Conservation (phyloP, 164 flowering plant species). For the Stephania japonica region DNA sequence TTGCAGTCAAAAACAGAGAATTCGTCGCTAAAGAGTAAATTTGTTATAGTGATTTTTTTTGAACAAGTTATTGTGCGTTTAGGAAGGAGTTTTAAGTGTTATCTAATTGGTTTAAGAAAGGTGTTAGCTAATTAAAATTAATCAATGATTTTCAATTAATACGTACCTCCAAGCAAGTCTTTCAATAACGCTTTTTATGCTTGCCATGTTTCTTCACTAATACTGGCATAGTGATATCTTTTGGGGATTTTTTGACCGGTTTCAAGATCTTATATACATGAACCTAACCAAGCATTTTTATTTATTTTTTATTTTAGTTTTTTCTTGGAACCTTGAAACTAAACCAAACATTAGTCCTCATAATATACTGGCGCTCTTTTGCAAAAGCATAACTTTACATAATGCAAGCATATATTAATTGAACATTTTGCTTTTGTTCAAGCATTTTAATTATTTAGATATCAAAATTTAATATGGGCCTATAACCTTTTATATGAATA, state of each 20-base stretch:
- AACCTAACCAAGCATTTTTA: not conserved
- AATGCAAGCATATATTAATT: not conserved
- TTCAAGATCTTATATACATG: constrained; percentile 1
- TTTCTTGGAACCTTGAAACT: no score
- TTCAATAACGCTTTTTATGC: not conserved
- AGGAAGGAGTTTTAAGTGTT: no score
- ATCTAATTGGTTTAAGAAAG: no score
- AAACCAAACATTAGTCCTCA: not conserved
- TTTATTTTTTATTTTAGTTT: no score
- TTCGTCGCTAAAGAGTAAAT: no score
- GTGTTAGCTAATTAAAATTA: no score
- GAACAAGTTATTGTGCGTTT: no score
- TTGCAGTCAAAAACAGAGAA: no score
- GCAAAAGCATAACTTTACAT: not conserved
- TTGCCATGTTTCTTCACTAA: not conserved
- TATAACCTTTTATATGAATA: not conserved
- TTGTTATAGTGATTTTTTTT: no score
- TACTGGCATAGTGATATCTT: not conserved
- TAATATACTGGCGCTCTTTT: not conserved
- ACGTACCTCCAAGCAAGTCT: not conserved
- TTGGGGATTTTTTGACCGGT: not conserved
- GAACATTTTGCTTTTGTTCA: not conserved
- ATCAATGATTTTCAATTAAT: not conserved
- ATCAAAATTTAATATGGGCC: not conserved
- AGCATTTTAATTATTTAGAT: not conserved